Conservation (phyloP, 495 filamentous ascomycete genomes). For the Xylaria telfairii region DNA sequence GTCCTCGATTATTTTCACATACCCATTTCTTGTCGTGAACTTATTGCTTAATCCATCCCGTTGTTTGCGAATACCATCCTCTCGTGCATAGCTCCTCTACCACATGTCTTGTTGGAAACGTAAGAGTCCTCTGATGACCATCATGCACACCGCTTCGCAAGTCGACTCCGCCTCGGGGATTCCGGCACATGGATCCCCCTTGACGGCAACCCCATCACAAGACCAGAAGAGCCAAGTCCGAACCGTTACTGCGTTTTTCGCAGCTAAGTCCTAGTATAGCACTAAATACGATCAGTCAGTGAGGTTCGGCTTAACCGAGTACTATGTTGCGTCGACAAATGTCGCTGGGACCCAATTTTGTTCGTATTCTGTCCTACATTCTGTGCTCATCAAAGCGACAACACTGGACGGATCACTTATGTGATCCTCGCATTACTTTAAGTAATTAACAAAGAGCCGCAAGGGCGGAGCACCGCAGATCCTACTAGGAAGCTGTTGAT, state of each 20-base stretch:
- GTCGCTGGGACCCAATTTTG: neutral
- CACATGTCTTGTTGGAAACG: neutral
- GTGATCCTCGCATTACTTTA: neutral
- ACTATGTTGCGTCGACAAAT: neutral
- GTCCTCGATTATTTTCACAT: neutral
- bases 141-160: neutral
- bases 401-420: neutral
- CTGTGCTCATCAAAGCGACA: neutral
- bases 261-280: neutral
- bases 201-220: neutral
- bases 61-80: neutral
- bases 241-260: neutral
- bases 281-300: neutral
- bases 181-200: neutral
- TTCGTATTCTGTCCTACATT: neutral
- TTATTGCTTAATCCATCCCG: neutral
- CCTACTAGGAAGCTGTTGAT: neutral
- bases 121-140: neutral
- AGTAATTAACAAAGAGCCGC: constrained; percentile 2
- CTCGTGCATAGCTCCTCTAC: neutral
- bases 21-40: neutral
- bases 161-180: neutral
- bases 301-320: constrained; percentile 7
- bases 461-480: neutral
- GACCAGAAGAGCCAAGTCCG: constrained; percentile 1